Percentiles rank a stretch among this genome's conserved stretches.
phyloP scores from a whole-genome alignment of 1,284 basidiomycete genomes.

The Cutaneotrichosporon dermatis region DNA sequence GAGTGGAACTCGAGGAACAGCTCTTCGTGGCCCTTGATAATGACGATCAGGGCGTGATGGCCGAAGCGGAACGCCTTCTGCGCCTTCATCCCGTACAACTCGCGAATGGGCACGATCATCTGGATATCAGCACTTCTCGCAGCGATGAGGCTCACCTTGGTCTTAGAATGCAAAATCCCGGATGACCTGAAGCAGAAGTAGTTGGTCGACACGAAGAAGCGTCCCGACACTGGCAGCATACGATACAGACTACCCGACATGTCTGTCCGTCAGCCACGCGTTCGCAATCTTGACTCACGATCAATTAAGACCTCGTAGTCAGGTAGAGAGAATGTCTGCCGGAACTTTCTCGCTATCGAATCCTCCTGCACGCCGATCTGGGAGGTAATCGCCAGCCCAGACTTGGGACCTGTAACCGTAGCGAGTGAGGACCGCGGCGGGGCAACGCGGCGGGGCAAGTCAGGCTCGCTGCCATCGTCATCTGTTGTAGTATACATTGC shows the following conservation, averaged over 20 bases:
- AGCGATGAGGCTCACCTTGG: constrained; percentile 68
- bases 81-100: constrained; percentile 76
- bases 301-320: constrained; percentile 80
- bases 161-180: constrained; percentile 69
- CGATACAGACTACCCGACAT: constrained; percentile 83
- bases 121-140: constrained; percentile 51
- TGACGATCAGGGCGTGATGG: constrained; percentile 79
- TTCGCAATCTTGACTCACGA: constrained; percentile 61
- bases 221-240: constrained; percentile 76
- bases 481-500: constrained; percentile 8
- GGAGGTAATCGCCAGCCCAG: constrained; percentile 11
- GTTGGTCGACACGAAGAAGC: constrained; percentile 79
- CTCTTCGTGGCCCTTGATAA: constrained; percentile 93
- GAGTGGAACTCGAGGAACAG: constrained; percentile 90
- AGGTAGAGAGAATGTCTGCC: constrained; percentile 71
- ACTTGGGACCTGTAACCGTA: background rate
- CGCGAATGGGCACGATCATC: constrained; percentile 91
- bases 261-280: constrained; percentile 57
- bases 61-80: constrained; percentile 84
- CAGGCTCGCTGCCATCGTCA: constrained; percentile 14
- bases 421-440: background rate
- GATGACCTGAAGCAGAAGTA: constrained; percentile 86
- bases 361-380: constrained; percentile 27
- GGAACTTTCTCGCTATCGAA: constrained; percentile 55
- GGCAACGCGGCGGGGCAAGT: constrained; percentile 3